Evolutionary conservation across 2,329 filamentous ascomycete genomes (phyloP), one percentile per base, ranked within the genome.

Genomic region (Diaporthe citri): DNA sequence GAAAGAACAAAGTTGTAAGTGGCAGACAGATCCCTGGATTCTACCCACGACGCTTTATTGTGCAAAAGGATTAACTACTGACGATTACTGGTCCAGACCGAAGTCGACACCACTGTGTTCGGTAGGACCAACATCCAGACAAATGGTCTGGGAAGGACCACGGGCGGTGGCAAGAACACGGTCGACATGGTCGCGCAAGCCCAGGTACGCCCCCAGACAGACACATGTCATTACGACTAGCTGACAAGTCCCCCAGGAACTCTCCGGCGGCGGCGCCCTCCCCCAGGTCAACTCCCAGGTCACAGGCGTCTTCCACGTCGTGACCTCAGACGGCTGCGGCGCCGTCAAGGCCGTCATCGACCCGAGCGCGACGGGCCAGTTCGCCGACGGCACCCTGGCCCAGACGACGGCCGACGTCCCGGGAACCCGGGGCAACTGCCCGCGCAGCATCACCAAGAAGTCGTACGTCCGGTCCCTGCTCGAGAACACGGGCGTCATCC

Each of bases 251-350:
- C n/a, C 1, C 71, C 82, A 84, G 81, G 81, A 76, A 6, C 80
- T 81, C 39, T 85, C 84, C 0, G 85, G 85, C 51, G 85, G 85
- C 46, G 70, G 71, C 31, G 83, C 82, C 10, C 82, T 86, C 5
- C 84, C 85, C 7, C 85, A 86, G 78, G 81, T 86, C 67, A 83
- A 82, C 43, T 56, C 39, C 17, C 76, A 76, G 62, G 84, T 83
- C 71, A 78, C 78, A 52, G 85, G 84, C 48, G 81, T 78, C 74
- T 84, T 79, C 75, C 85, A 85, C 78, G 80, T 86, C 74, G 85
- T 86, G 51, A 86, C 85, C 46, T 82, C 83, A 1, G 85, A 86
- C 74, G 85, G 85, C 71, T 85, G 84, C 34, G 85, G 85, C 3
- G 82, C 84, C 12, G 64, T 85, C 77, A 72, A 81, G 60, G 84